Conservation (phyloP, 176 grass and related monocot species). For the Phoenix roebelenii region DNA sequence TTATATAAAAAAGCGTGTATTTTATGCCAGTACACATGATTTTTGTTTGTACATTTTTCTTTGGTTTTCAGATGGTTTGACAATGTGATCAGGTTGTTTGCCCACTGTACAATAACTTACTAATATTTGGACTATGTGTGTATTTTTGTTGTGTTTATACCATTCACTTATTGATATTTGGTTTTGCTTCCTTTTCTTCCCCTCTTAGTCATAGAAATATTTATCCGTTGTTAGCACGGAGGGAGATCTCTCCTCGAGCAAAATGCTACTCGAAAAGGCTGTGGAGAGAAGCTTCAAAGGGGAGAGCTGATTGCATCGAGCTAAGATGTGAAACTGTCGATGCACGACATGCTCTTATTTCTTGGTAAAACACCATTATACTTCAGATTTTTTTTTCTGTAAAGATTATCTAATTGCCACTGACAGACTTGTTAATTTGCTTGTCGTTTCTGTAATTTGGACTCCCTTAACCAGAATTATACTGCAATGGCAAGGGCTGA, state of each 20-base stretch:
- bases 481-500: background rate
- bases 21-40: background rate
- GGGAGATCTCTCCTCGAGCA: slow-evolving; percentile 72
- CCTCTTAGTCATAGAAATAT: slow-evolving; percentile 53
- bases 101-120: too few relatives aligned
- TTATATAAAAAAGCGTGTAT: background rate
- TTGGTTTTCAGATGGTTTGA: background rate
- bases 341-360: slow-evolving; percentile 66
- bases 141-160: too few relatives aligned
- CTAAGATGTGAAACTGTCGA: slow-evolving; percentile 49
- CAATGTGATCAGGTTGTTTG: too few relatives aligned
- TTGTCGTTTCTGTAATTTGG: background rate
- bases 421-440: background rate
- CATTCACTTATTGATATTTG: too few relatives aligned
- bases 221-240: slow-evolving; percentile 62
- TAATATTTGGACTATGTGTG: too few relatives aligned
- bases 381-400: too few relatives aligned
- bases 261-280: slow-evolving; percentile 69
- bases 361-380: slow-evolving; percentile 49
- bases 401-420: too few relatives aligned
- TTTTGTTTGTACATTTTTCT: background rate
- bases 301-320: slow-evolving; percentile 21
- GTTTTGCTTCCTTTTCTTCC: background rate
- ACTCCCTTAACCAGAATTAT: too few relatives aligned
- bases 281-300: slow-evolving; percentile 33